phyloP scores from a whole-genome alignment of 2,329 filamentous ascomycete genomes.

The Pyrenophora tritici-repentis region DNA sequence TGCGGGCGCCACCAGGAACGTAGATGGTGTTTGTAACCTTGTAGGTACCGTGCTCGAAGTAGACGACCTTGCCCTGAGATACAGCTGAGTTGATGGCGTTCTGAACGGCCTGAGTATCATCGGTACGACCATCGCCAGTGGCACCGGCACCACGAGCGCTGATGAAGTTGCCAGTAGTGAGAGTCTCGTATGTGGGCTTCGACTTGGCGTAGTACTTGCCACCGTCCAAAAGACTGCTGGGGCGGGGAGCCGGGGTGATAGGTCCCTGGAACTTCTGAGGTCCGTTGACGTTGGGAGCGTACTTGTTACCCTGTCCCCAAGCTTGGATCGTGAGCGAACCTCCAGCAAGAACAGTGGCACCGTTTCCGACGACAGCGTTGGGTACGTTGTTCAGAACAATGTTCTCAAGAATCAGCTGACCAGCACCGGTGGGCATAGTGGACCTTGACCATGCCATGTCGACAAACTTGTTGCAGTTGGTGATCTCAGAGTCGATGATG shows the following conservation, averaged over 20 bases:
- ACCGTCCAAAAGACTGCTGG: conserved; percentile 54
- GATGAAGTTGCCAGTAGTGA: conserved; percentile 68
- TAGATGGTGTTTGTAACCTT: conserved; percentile 62
- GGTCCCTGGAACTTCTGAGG: conserved; percentile 54
- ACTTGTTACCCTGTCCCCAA: conserved; percentile 46
- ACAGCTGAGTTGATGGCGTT: conserved; percentile 69
- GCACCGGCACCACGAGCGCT: conserved; percentile 57
- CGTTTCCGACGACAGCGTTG: conserved; percentile 38
- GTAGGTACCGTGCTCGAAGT: conserved; percentile 65
- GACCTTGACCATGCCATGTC: conserved; percentile 48
- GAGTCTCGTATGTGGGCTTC: conserved; percentile 56
- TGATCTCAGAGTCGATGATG: conserved; percentile 62
- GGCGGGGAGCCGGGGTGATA: conserved; percentile 54
- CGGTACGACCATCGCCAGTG: conserved; percentile 76
- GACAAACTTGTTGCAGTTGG: conserved; percentile 57
- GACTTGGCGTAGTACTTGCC: conserved; percentile 57
- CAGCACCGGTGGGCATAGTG: conserved; percentile 52
- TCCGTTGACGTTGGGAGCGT: conserved; percentile 48
- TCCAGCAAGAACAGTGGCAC: conserved; percentile 37
- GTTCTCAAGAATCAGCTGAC: conserved; percentile 62
- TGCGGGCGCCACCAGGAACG: conserved; percentile 71
- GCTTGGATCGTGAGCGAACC: conserved; percentile 41
- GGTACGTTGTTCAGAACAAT: conserved; percentile 48
- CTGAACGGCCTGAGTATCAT: conserved; percentile 83
- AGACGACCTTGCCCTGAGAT: conserved; percentile 59